Percentiles rank a stretch among this genome's conserved stretches.
Conservation (phyloP, 306 rosid genomes). For the Morella rubra region DNA sequence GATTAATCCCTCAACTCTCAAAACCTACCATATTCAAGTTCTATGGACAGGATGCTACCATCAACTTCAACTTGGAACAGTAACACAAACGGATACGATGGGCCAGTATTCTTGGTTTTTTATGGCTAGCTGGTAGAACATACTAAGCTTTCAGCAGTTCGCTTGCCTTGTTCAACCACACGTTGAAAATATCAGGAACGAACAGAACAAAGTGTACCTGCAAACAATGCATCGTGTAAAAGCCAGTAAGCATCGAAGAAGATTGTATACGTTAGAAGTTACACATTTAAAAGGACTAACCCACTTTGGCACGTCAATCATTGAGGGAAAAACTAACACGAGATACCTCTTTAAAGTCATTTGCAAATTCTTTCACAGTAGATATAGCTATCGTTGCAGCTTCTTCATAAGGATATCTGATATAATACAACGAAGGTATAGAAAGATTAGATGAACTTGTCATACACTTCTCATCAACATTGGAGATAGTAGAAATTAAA, state of each 20-base stretch:
- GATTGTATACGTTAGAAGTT: too few species aligned
- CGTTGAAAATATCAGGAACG: background rate
- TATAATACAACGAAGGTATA: conserved; percentile 10
- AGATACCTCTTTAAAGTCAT: background rate
- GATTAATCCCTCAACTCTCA: background rate
- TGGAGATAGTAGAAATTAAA: background rate
- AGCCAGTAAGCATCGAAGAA: background rate
- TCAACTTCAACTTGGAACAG: background rate
- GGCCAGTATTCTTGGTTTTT: background rate
- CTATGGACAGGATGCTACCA: background rate
- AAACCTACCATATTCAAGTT: background rate
- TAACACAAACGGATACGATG: background rate
- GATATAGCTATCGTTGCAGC: background rate
- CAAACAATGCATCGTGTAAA: background rate
- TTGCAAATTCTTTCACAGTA: too few species aligned
- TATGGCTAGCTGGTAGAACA: too few species aligned
- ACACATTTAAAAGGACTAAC: background rate
- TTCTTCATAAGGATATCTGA: conserved; percentile 58
- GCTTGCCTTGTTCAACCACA: too few species aligned
- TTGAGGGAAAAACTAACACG: background rate
- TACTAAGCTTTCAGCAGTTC: too few species aligned
- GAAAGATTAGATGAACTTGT: conserved; percentile 11
- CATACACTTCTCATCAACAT: background rate
- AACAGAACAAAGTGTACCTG: background rate
- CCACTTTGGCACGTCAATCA: background rate